These are phyloP conservation scores for Margaritispora aquatica DNA, from an alignment of 495 filamentous ascomycete species.

Conservation along the genomic window DNA sequence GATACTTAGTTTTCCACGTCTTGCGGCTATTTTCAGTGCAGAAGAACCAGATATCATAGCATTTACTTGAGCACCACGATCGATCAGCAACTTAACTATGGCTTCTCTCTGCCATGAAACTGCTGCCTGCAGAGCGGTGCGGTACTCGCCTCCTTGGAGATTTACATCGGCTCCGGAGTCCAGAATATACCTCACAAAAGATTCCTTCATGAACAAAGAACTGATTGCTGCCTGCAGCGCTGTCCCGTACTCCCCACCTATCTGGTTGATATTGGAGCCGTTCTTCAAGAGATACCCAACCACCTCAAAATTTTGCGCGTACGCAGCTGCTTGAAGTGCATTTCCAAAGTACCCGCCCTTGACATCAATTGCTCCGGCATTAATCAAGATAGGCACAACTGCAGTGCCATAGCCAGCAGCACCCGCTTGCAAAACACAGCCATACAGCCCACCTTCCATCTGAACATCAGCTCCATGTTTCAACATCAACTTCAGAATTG, in stretches of 20 bases:
- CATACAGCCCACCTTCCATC: not conserved
- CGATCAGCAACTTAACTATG: not conserved
- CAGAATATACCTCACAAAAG: conserved; percentile 6
- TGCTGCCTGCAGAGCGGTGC: not conserved
- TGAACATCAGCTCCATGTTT: not conserved
- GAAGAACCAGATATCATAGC: not conserved
- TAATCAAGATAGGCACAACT: not conserved
- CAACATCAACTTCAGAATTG: not conserved
- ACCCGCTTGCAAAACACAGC: not conserved
- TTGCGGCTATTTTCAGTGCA: not conserved
- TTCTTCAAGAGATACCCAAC: not conserved
- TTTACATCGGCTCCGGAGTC: conserved; percentile 21
- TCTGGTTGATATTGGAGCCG: not conserved
- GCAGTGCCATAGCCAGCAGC: not conserved
- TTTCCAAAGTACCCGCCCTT: not conserved
- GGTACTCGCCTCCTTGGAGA: not conserved
- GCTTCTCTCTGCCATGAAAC: not conserved
- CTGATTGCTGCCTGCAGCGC: conserved; percentile 15
- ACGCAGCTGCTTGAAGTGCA: not conserved
- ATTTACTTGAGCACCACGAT: not conserved
- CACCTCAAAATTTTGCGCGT: not conserved
- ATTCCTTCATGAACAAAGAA: not conserved
- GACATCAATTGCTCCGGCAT: not conserved
- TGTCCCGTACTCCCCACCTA: conserved; percentile 17
- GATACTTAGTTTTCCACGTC: not conserved